These are phyloP conservation scores for Teratosphaeria epicoccoides DNA, from an alignment of 2,329 filamentous ascomycete genomes.

Conservation along the genomic window DNA sequence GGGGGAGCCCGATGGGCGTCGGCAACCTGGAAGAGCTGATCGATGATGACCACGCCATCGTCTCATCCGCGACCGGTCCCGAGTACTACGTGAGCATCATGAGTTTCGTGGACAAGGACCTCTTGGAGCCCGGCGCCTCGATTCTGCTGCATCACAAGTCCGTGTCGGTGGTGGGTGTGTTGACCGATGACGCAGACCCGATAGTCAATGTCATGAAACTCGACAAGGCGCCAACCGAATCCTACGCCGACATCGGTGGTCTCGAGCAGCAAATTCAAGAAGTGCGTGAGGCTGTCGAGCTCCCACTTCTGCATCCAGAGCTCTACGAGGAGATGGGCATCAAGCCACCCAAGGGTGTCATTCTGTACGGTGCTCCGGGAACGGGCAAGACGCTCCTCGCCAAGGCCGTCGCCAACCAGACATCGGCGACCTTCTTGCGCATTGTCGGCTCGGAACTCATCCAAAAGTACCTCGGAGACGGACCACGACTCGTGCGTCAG, in stretches of 20 bases:
- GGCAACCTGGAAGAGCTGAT: slow-evolving; percentile 98
- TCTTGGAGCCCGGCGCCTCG: slow-evolving; percentile 89
- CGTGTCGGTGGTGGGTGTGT: slow-evolving; percentile 90
- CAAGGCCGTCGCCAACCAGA: slow-evolving; percentile 96
- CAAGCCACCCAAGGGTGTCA: slow-evolving; percentile 98
- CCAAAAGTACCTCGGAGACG: slow-evolving; percentile 96
- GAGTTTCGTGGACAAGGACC: slow-evolving; percentile 98
- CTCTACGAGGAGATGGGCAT: slow-evolving; percentile 99
- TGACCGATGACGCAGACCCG: slow-evolving; percentile 93
- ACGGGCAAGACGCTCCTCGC: slow-evolving; percentile 94
- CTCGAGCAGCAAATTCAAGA: slow-evolving; percentile 93
- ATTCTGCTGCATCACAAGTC: slow-evolving; percentile 96
- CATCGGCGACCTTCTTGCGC: slow-evolving; percentile 94
- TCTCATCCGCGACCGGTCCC: slow-evolving; percentile 90
- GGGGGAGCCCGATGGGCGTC: slow-evolving; percentile 96
- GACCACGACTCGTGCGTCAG: slow-evolving; percentile 86
- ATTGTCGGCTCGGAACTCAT: slow-evolving; percentile 97
- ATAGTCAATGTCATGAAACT: slow-evolving; percentile 98
- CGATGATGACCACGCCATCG: slow-evolving; percentile 97
- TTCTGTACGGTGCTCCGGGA: slow-evolving; percentile 92
- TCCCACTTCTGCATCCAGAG: slow-evolving; percentile 89
- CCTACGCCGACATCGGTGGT: slow-evolving; percentile 96
- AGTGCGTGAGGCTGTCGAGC: slow-evolving; percentile 90
- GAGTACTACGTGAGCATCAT: slow-evolving; percentile 99
- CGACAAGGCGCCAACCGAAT: slow-evolving; percentile 95